phyloP scores from a whole-genome alignment of 1,139 yeast species.

The Wickerhamomyces sp. region DNA sequence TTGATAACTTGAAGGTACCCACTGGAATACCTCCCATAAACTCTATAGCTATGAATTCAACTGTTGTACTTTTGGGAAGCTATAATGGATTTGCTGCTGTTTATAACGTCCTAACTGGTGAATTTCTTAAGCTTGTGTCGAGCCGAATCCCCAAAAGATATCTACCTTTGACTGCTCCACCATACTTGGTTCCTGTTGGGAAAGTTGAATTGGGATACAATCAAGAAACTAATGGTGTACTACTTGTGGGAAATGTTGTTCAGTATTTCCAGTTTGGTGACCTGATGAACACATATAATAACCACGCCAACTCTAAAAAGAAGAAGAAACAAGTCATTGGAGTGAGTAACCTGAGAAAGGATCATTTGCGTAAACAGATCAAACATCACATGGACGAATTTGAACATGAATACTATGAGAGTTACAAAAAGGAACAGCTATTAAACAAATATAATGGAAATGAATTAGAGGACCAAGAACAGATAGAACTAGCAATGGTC shows the following conservation, averaged over 20 bases:
- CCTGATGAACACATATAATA: conserved; percentile 5
- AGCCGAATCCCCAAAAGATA: conserved; percentile 42
- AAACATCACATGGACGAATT: conserved; percentile 27
- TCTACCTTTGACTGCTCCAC: conserved; percentile 25
- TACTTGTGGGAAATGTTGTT: conserved; percentile 49
- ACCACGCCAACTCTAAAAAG: conserved; percentile 4
- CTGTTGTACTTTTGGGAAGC: conserved; percentile 55
- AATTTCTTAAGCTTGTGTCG: conserved; percentile 43
- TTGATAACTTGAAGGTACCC: conserved; percentile 25
- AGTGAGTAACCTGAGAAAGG: conserved; percentile 16
- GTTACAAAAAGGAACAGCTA: conserved; percentile 22
- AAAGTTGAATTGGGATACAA: conserved; percentile 41
- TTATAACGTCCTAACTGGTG: conserved; percentile 61
- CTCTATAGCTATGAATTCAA: conserved; percentile 35
- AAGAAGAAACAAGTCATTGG: conserved; percentile 26
- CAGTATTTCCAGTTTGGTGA: conserved; percentile 65
- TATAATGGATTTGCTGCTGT: conserved; percentile 58
- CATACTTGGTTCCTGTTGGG: conserved; percentile 33
- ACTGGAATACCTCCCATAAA: conserved; percentile 30
- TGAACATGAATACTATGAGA: conserved; percentile 28
- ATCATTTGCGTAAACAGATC: conserved; percentile 22
- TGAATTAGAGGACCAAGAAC: conserved; percentile 39
- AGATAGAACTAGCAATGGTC: conserved; percentile 48
- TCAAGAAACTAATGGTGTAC: conserved; percentile 46
- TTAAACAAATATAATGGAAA: conserved; percentile 44